Evolutionary conservation across 371 early-diverging fungal genomes (phyloP), one percentile per base, ranked within the genome.

Genomic region (Lichtheimia ramosa): DNA sequence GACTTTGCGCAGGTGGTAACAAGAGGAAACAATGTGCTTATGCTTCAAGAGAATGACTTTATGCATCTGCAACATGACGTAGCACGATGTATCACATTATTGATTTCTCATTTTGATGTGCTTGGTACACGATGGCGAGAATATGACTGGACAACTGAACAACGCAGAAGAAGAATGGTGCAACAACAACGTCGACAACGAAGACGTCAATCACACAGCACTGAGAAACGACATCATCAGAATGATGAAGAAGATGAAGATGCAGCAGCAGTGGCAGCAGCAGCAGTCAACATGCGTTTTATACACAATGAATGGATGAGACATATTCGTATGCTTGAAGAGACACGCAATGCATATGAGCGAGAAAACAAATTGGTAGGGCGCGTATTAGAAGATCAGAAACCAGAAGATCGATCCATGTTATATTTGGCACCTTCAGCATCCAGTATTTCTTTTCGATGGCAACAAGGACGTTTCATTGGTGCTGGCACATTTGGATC

Each of bases 401-500:
- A 85, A 48, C 90, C 88, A 2, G 91, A 91, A 57, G 92, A 93
- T 63, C 83, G 87, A 49, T 89, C 89, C 0, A 68, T 95, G 34
- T 81, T 86, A 28, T 83, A 88, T 61, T 69, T 95, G 52, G 92
- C 92, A 0, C 85, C 89, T 0, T 88, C 90, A 3, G 80, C 88
- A 1, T 83, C 85, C 53, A 88, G 87, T 54, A 86, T 91, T 12
- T 87, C 89, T 3, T 81, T 93, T 48, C 83, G 93, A 23, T 95
- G 93, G 93, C 93, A 93, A 60, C 89, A 90, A 64, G 92, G 92
- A 43, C 88, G 89, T 50, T 92, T 85, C 56, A 85, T 95, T 51
- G 94, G 94, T 7, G 85, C 92, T 3, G 95, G 95, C 52, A 88
- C 93, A 0, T 94, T 89, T 76, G 95, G 95, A 1, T 85, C 90